Evolutionary conservation across 208 protist genomes (phyloP).

Genomic region (Blastocrithidia nonstop): DNA sequence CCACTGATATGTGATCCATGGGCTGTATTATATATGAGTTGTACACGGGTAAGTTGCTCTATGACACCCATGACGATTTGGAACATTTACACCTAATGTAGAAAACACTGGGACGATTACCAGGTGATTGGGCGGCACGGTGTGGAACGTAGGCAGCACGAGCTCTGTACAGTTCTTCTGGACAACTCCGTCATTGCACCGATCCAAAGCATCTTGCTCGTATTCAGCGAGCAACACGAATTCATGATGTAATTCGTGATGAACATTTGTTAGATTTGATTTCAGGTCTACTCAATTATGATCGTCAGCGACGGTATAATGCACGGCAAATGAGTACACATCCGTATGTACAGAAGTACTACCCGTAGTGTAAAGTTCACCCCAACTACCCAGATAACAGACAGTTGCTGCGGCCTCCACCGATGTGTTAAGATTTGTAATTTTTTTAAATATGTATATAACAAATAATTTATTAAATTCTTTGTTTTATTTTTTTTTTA

Average conservation of each 20-base stretch:
- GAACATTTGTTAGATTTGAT: slow-evolving; percentile 43
- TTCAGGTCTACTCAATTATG: slow-evolving; percentile 51
- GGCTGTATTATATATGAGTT: slow-evolving; percentile 75
- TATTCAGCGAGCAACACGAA: slow-evolving; percentile 28
- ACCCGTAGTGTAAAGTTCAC: slow-evolving; percentile 43
- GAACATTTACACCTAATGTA: slow-evolving; percentile 75
- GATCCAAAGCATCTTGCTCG: slow-evolving; percentile 45
- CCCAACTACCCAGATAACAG: slow-evolving; percentile 52
- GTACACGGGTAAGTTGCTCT: slow-evolving; percentile 50
- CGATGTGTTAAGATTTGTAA: slow-evolving; percentile 12
- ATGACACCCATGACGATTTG: slow-evolving; percentile 45
- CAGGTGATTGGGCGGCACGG: slow-evolving; percentile 26
- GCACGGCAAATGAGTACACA: slow-evolving; percentile 55
- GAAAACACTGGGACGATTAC: slow-evolving; percentile 43
- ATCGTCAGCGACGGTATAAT: slow-evolving; percentile 44
- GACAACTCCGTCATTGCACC: slow-evolving; percentile 31
- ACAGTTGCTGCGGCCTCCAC: slow-evolving; percentile 18
- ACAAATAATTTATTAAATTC: no score
- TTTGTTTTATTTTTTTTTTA: no score
- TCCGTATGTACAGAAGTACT: slow-evolving; percentile 72
- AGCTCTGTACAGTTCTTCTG: slow-evolving; percentile 25
- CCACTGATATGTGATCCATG: slow-evolving; percentile 64
- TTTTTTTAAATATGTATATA: slow-evolving; percentile 1
- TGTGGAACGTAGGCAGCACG: slow-evolving; percentile 35
- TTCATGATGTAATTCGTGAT: slow-evolving; percentile 40